Evolutionary conservation across 805 yeast species (phyloP), one percentile per base, ranked within the genome.

Genomic region (Wickerhamiella hasegawae): DNA sequence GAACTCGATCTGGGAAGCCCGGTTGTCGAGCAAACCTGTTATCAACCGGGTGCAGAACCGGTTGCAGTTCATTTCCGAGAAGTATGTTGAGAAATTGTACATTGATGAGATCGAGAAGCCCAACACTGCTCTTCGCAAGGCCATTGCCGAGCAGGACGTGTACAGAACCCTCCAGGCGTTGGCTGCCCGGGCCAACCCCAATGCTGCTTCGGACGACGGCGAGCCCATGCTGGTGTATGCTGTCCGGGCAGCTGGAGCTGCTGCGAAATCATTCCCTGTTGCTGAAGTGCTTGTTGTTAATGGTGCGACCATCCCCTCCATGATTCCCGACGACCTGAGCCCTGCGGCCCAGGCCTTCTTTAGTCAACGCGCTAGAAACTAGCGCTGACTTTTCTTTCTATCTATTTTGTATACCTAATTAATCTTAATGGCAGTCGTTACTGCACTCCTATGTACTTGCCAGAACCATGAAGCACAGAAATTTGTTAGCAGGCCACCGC

Each of bases 1-100:
- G 3, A 83, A 83, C 48, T 44, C 57, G 5, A 67, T 76, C 31
- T 72, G 80, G 59, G 92, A 82, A 51, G 64, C 61, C 2, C 45
- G 45, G 16, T 35, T 51, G 18, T 35, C 27, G 2, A 38, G 40
- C 31, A 47, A 43, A 40, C 45, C 43, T 14, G 40, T 36, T 30
- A 39, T 44, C 61, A 36, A 59, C 68, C 3, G 42, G 43, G 60
- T 66, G 37, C 65, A 60, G 11, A 65, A 64, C 24, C 60, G 93
- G 33, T 57, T 69, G 22, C 52, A 53, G n/a, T 83, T 66, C 48
- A 75, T 82, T 32, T 65, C 65, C 5, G 61, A 66, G 28, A 85
- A 85, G 54, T 85, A 85, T 50, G 61, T 63, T 18, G 57, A 55
- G 4, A 71, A 69, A 52, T 59, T 55, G 28, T 84, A 54, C 47